phyloP scores from a whole-genome alignment of 768 basidiomycete species.

The Boletus reticulatus region DNA sequence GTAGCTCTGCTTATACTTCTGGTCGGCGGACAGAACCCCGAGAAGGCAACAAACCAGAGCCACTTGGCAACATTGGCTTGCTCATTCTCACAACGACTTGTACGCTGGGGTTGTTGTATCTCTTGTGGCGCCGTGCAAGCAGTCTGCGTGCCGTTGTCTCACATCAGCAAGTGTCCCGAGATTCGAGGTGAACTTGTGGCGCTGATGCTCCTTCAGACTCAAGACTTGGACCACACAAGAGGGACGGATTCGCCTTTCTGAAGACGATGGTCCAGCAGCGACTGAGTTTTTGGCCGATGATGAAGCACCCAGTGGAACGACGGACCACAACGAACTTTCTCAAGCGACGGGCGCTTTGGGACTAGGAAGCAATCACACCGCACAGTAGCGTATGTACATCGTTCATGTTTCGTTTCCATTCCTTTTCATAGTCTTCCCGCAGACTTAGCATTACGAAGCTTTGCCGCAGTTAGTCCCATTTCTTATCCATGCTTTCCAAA shows the following conservation, averaged over 20 bases:
- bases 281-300: conserved; percentile 61
- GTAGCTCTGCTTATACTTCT: background rate
- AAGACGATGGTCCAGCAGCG: conserved; percentile 73
- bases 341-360: conserved; percentile 10
- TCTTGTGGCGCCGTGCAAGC: conserved; percentile 63
- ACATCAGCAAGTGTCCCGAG: conserved; percentile 47
- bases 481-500: background rate
- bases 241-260: conserved; percentile 63
- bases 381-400: background rate
- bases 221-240: conserved; percentile 52
- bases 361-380: background rate
- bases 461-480: background rate
- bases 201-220: conserved; percentile 39
- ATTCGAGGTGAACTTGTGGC: background rate
- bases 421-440: background rate
- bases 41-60: conserved; percentile 58
- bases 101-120: conserved; percentile 53
- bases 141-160: conserved; percentile 56
- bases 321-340: conserved; percentile 26
- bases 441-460: background rate
- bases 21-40: conserved; percentile 48
- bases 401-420: background rate
- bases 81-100: conserved; percentile 58
- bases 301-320: conserved; percentile 40
- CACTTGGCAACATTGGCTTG: conserved; percentile 54